These are phyloP conservation scores for Xylariaceae sp. DNA, from an alignment of 2,329 filamentous ascomycete species.

Conservation along the genomic window DNA sequence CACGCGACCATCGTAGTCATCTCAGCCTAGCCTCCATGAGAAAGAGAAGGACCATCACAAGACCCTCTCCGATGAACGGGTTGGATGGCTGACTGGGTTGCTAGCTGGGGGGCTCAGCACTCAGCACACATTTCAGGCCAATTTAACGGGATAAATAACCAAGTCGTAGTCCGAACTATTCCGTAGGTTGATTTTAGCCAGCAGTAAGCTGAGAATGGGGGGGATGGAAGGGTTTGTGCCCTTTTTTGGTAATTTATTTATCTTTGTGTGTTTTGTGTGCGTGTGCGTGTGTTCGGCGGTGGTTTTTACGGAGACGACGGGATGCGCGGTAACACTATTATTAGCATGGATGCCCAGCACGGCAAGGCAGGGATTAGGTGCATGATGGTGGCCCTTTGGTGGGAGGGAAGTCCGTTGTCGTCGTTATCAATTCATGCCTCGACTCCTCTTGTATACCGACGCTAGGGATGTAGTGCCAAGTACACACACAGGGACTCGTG, in stretches of 20 bases:
- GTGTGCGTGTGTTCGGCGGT: no score
- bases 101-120: not conserved
- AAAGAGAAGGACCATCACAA: not conserved
- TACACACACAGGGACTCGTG: not conserved
- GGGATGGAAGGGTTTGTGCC: not conserved
- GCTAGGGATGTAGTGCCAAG: not conserved
- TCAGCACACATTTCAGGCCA: not conserved
- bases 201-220: not conserved
- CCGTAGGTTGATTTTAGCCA: not conserved
- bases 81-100: not conserved
- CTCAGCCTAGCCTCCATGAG: slow-evolving; percentile 3
- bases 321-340: not conserved
- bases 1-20: not conserved
- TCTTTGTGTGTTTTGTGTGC: not conserved
- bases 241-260: not conserved
- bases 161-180: no score
- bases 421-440: not conserved
- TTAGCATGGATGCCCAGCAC: not conserved
- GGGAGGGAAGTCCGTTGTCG: not conserved
- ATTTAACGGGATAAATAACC: not conserved
- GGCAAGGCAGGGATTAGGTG: not conserved
- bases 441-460: not conserved
- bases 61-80: slow-evolving; percentile 4
- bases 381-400: not conserved
- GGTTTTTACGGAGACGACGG: no score